Conservation (phyloP, 768 basidiomycete species). For the Dentipellis sp. region DNA sequence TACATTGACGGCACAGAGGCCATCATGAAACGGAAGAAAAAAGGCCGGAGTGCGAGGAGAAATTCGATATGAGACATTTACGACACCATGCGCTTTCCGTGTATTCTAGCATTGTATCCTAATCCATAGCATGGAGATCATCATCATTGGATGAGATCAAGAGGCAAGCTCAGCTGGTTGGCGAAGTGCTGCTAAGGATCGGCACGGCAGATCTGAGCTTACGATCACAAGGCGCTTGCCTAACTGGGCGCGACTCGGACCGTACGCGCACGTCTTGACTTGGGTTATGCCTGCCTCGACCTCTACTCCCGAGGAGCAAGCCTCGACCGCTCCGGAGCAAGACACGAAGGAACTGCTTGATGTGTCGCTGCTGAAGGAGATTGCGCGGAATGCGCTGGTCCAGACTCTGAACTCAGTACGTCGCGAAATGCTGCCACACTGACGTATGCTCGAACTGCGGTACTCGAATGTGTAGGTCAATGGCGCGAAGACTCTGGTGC, state of each 20-base stretch:
- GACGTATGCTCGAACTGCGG: background rate
- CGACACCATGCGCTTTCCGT: background rate
- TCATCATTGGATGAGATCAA: background rate
- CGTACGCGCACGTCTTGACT: background rate
- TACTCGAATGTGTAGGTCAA: constrained; percentile 49
- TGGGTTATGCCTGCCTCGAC: constrained; percentile 15
- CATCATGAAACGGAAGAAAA: constrained; percentile 38
- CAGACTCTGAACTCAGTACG: constrained; percentile 77
- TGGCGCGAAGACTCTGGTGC: constrained; percentile 93
- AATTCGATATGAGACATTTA: constrained; percentile 45
- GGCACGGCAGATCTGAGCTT: background rate
- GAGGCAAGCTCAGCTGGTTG: background rate
- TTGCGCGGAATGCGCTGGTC: constrained; percentile 71
- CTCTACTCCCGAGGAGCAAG: constrained; percentile 22
- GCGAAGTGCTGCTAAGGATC: background rate
- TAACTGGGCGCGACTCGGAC: background rate
- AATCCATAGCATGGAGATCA: background rate
- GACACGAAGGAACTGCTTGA: constrained; percentile 39
- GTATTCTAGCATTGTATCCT: background rate
- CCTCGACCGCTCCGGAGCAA: background rate
- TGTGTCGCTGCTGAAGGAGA: constrained; percentile 61
- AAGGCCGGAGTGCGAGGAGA: constrained; percentile 63
- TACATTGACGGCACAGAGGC: constrained; percentile 51
- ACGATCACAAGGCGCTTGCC: background rate
- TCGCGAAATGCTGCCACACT: background rate